These are phyloP conservation scores for Poa pratensis DNA, from an alignment of 176 grass and related monocot genomes.

Conservation along the genomic window DNA sequence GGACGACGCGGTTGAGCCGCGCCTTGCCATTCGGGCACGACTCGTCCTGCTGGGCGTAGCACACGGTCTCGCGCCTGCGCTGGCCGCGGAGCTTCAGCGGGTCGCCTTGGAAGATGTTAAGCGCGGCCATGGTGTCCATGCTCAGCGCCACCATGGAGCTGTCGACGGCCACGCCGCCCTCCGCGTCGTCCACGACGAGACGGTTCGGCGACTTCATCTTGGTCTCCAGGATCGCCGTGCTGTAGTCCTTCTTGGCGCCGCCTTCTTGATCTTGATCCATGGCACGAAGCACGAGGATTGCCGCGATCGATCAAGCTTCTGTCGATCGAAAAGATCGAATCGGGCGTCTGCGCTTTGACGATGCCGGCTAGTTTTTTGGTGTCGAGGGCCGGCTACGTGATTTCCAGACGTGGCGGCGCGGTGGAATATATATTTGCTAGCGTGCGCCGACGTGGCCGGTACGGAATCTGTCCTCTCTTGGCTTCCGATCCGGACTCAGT, in stretches of 20 bases:
- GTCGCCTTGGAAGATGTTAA: slow-evolving; percentile 37
- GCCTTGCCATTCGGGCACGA: slow-evolving; percentile 39
- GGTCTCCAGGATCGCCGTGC: slow-evolving; percentile 50
- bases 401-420: not conserved
- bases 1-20: slow-evolving; percentile 55
- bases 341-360: not conserved
- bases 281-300: not conserved
- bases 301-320: not conserved
- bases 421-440: not conserved
- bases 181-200: slow-evolving; percentile 49
- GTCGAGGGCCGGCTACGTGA: not conserved
- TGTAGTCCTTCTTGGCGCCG: slow-evolving; percentile 38
- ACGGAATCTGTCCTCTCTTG: not conserved
- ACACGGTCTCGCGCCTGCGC: slow-evolving; percentile 50
- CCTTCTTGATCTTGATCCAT: not conserved
- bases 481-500: too few relatives aligned
- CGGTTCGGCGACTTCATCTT: slow-evolving; percentile 52
- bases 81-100: slow-evolving; percentile 43
- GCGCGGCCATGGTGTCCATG: slow-evolving; percentile 29
- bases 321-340: not conserved
- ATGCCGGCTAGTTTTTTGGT: not conserved
- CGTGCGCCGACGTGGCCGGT: not conserved
- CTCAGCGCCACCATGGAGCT: slow-evolving; percentile 43
- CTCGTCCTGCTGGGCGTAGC: slow-evolving; percentile 43
- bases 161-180: slow-evolving; percentile 39